Base-by-base conservation (phyloP, 306 rosid species). In the Pterocarpus santalinus region DNA sequence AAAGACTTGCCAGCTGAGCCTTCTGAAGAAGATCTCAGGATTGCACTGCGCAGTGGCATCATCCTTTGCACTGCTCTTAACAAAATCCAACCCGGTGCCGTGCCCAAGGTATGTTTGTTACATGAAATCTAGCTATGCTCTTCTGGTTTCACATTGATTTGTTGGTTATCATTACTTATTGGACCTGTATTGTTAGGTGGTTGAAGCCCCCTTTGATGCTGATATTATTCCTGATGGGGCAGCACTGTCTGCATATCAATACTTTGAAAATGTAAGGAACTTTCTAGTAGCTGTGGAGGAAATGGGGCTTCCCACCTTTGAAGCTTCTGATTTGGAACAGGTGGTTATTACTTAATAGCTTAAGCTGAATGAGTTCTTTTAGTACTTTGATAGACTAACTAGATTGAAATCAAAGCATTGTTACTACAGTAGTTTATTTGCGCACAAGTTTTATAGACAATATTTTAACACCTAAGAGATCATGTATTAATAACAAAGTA, bases 281-380 rank as follows among this genome's bases (percentile, higher is more conserved):
- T 87, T 84, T 68, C 81, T 87, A 1, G 85, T 87, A 55, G 78
- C 87, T 32, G 17, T 73, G 83, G 73, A 61, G 66, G 85, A 73
- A 79, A 43, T 87, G 85, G 90, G 87, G 51, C 89, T 95, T 83
- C 99, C 99, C 34, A 89, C 88, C 71, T 95, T 93, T 74, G 94
- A 92, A 78, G 94, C 90, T 73, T 93, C 97, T 79, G 99, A 95
- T 85, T 86, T 95, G 83, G 97, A 93, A 80, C 87, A 90, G 93
- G 99, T 91, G 35, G 39, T 83, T 65, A 30, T 36, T 30, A 2
- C 36, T 83, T 46, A 64, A 15, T 62, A 5, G 60, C 58, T 30
- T 46, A 72, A 46, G 85, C 11, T 39, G 60, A 69, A 77, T 52
- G 2, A 61, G 32, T 64, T 68, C 34, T 30, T 49, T 51, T 73